These are phyloP conservation scores for Coffea humblotiana DNA, from an alignment of 305 asterid species.

Conservation along the genomic window DNA sequence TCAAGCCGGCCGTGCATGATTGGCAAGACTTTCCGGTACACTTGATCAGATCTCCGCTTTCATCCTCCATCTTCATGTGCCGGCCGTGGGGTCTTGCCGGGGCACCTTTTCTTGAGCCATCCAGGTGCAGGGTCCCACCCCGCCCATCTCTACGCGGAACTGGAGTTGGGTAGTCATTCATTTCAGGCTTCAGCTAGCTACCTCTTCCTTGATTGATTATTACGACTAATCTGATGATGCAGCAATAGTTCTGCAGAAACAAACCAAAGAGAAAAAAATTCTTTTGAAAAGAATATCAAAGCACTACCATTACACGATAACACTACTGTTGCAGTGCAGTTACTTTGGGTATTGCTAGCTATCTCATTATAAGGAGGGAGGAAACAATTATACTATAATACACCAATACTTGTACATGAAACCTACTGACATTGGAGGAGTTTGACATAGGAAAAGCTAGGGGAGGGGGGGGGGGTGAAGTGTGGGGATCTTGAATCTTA, in stretches of 20 bases:
- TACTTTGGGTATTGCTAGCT: neutral
- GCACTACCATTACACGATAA: neutral
- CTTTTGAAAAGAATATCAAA: neutral
- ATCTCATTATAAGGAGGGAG: neutral
- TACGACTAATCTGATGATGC: neutral
- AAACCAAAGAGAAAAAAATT: slow-evolving; percentile 2
- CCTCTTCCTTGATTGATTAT: slow-evolving; percentile 5
- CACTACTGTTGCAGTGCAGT: neutral
- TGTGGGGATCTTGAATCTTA: neutral
- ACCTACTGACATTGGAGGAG: neutral
- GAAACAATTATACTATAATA: neutral
- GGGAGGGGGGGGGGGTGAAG: neutral
- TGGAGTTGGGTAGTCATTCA: slow-evolving; percentile 40
- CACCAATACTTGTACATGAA: neutral
- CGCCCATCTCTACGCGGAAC: slow-evolving; percentile 13
- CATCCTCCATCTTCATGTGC: slow-evolving; percentile 30
- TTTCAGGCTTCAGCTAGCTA: slow-evolving; percentile 14
- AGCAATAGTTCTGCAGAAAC: neutral
- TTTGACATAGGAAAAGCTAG: neutral
- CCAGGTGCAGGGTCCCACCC: neutral
- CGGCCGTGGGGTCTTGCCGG: slow-evolving; percentile 25
- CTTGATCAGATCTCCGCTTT: slow-evolving; percentile 34
- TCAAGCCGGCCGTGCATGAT: slow-evolving; percentile 76
- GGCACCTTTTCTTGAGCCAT: slow-evolving; percentile 9
- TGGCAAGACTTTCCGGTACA: slow-evolving; percentile 75